A percentile compares a stretch with the other conserved stretches of the same genome.
These are phyloP conservation scores for Yamadazyma dendronema DNA, from an alignment of 1,139 yeast genomes.

Conservation along the genomic window DNA sequence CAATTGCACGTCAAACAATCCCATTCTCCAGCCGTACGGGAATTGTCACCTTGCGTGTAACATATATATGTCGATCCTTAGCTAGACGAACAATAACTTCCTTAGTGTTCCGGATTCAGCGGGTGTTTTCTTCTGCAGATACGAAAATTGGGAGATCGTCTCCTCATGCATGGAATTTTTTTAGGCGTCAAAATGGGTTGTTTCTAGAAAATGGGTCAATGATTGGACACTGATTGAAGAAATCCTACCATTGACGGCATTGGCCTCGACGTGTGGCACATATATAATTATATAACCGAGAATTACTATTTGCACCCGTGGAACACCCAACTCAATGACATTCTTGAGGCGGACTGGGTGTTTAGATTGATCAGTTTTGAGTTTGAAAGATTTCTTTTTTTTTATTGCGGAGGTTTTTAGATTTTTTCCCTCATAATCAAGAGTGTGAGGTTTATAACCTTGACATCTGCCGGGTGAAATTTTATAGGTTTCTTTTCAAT, in stretches of 20 bases:
- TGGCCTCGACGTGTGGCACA: no score
- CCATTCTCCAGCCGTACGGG: no score
- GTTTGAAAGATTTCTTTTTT: neutral
- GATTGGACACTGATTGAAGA: neutral
- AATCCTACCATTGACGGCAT: no score
- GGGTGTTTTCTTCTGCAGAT: neutral
- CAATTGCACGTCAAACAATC: no score
- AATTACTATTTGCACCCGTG: no score
- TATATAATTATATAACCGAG: no score
- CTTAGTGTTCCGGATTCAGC: neutral
- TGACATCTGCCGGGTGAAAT: neutral
- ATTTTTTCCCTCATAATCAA: neutral
- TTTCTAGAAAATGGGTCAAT: neutral
- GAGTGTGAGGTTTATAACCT: neutral
- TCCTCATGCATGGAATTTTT: slow-evolving; percentile 1
- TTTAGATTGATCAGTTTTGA: neutral
- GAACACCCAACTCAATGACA: no score
- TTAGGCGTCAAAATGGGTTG: neutral
- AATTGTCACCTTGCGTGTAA: no score
- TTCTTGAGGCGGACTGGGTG: neutral
- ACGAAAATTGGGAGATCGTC: neutral
- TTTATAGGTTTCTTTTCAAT: no score
- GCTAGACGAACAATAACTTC: neutral
- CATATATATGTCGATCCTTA: neutral
- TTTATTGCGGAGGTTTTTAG: neutral